Evolutionary conservation across 768 basidiomycete genomes (phyloP).

Genomic region (Antrodiella citrinella): DNA sequence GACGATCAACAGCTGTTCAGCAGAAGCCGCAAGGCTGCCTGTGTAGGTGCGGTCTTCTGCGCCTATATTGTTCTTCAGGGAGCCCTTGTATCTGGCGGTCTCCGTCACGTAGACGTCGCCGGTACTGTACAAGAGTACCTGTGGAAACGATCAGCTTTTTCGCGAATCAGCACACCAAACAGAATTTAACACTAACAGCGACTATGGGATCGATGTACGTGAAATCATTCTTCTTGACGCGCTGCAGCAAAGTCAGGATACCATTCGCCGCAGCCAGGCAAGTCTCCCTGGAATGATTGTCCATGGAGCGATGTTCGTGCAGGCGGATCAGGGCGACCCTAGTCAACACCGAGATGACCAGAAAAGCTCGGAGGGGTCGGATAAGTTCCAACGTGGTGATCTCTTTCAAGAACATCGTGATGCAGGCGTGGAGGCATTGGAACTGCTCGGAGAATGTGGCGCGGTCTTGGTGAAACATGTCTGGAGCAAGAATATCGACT

Average conservation of each 20-base stretch:
- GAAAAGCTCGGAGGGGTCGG: not conserved
- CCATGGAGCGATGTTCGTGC: slow-evolving; percentile 14
- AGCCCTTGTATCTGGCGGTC: slow-evolving; percentile 6
- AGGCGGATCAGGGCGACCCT: slow-evolving; percentile 20
- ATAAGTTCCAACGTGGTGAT: slow-evolving; percentile 12
- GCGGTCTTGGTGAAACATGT: not conserved
- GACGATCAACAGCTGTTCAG: slow-evolving; percentile 14
- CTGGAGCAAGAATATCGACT: too few relatives aligned
- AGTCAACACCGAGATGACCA: slow-evolving; percentile 8
- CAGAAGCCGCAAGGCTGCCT: slow-evolving; percentile 5
- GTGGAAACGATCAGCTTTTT: too few relatives aligned
- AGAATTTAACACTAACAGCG: slow-evolving; percentile 16
- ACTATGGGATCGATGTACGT: slow-evolving; percentile 18
- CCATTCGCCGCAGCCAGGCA: slow-evolving; percentile 14
- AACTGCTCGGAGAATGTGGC: not conserved
- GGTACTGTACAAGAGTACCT: too few relatives aligned
- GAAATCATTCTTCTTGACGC: slow-evolving; percentile 8
- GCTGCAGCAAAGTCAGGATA: slow-evolving; percentile 11
- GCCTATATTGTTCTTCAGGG: not conserved
- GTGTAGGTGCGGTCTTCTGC: slow-evolving; percentile 6
- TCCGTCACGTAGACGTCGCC: slow-evolving; percentile 16
- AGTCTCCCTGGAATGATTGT: too few relatives aligned
- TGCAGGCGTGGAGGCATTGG: not conserved
- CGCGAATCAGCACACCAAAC: too few relatives aligned
- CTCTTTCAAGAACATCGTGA: not conserved